These are phyloP conservation scores for Thelonectria rubi DNA, from an alignment of 2,329 filamentous ascomycete genomes.

Conservation along the genomic window DNA sequence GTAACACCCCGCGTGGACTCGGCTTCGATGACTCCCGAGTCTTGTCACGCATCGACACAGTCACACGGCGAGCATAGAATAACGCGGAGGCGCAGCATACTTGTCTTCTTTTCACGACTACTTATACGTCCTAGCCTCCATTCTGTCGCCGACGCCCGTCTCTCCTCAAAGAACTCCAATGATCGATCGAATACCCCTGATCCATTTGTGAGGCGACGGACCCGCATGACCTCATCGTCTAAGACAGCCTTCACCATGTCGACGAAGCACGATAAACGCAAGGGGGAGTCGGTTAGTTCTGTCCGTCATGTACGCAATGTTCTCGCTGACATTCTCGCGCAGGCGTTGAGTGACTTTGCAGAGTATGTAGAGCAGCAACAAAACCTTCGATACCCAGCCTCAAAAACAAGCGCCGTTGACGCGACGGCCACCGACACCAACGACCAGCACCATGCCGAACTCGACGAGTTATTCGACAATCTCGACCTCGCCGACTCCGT, in stretches of 20 bases:
- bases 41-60: slow-evolving; percentile 29
- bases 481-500: slow-evolving; percentile 80
- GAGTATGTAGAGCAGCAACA: slow-evolving; percentile 98
- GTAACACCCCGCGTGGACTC: slow-evolving; percentile 38
- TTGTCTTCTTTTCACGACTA: slow-evolving; percentile 15
- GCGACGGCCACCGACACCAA: slow-evolving; percentile 43
- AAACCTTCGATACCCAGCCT: slow-evolving; percentile 69
- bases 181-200: slow-evolving; percentile 41
- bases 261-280: slow-evolving; percentile 79
- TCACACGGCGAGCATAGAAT: slow-evolving; percentile 33
- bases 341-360: slow-evolving; percentile 93
- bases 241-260: slow-evolving; percentile 55
- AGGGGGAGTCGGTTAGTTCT: slow-evolving; percentile 79
- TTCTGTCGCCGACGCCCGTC: neutral
- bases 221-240: slow-evolving; percentile 41
- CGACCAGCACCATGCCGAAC: slow-evolving; percentile 75
- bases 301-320: neutral
- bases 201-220: slow-evolving; percentile 27
- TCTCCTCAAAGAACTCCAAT: slow-evolving; percentile 35
- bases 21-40: slow-evolving; percentile 42
- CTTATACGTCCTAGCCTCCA: slow-evolving; percentile 17
- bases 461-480: slow-evolving; percentile 91
- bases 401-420: slow-evolving; percentile 47
- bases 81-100: slow-evolving; percentile 31
- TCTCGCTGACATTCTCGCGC: slow-evolving; percentile 24